Base-by-base conservation (phyloP, 2,329 filamentous ascomycete species). In the Pseudogymnoascus pannorum region DNA sequence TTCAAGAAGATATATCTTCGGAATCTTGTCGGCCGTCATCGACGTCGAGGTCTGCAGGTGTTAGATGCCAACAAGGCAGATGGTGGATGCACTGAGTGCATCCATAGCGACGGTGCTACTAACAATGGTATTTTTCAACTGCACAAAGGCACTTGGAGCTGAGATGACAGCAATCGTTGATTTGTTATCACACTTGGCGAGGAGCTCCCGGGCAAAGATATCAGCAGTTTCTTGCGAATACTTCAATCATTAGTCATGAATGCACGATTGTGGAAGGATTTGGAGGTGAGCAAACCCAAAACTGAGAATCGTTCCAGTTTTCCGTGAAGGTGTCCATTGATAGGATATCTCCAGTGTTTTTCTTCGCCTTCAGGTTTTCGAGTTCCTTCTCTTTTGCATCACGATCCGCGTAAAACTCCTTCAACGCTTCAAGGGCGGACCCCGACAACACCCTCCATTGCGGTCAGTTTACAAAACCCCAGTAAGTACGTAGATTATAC, bases 271-370 rank as follows among this genome's bases (percentile, higher is more conserved):
- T 38, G 22, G 58, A n/a, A 36, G 3, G 16, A 22, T 12, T 26
- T 26, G 8, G 38, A 35, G n/a, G 58, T 33, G 29, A 20, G 71
- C 78, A 38, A 77, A 89, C 86, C 89, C 90, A 94, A 70, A 94
- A 94, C 74, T 93, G 89, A 64, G 84, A 88, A 69, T 87, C 83
- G 70, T 92, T 90, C 90, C 90, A 94, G 73, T 93, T 87, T 74
- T 93, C 90, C 1, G 79, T 79, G 68, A 93, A 94, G 1, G 81
- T 77, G 29, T 88, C 84, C 83, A 93, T 93, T 40, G 75, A 80
- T 33, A 83, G 74, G 57, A 61, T 60, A 1, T 38, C 59, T 5
- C 57, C 58, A 64, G 79, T 78, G 12, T 80, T 77, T 54, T 81
- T 76, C 69, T 58, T 58, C 9, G 77, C 75, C 73, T 86, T 86